Evolutionary conservation across 306 rosid species (phyloP), one percentile per base, ranked within the genome.

Genomic region (Lathyrus sativus): DNA sequence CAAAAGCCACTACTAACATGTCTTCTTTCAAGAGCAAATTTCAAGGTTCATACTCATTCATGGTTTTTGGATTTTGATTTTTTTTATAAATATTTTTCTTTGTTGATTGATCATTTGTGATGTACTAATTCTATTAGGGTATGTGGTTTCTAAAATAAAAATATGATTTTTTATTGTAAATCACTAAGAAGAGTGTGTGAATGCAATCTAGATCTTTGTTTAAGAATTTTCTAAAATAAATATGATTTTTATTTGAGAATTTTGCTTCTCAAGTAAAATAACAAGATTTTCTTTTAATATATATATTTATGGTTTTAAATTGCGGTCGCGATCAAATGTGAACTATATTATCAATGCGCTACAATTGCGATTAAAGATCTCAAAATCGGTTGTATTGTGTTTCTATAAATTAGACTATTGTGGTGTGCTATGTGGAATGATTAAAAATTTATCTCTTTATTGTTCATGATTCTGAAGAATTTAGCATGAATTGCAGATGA

Each of bases 1-100:
- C 15, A 10, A 42, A 9, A 9, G 48, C 31, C 13, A 67, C 18
- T 39, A 66, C 17, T 41, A 49, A 19, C 48, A 90, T 90, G 96
- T 82, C 96, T 54, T 53, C 71, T 74, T 90, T 74, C 86, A 78
- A 82, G 83, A 88, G 96, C 80, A 90, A 87, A 33, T 90, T 70
- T 80, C 73, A 77, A 68, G 96, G 96, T 88, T 12, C 59, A 2
- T 18, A 19, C 64, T 70, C 39, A 72, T 46, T 35, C 13, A 22
- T 58, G 11, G 28, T 17, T 22, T 19, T 4, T 8, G 4, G 4
- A 29, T 38, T 17, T 60, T 17, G 4, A 29, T 38, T 17, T 60
- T 17, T 6, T 35, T 1, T 59, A 7, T 3, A 9, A 15, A 9
- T 17, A 14, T 5, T 38, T 14, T 9, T 6, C 43, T 35, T 59